phyloP scores from a whole-genome alignment of 768 basidiomycete genomes.

The Boletus subparvulus region DNA sequence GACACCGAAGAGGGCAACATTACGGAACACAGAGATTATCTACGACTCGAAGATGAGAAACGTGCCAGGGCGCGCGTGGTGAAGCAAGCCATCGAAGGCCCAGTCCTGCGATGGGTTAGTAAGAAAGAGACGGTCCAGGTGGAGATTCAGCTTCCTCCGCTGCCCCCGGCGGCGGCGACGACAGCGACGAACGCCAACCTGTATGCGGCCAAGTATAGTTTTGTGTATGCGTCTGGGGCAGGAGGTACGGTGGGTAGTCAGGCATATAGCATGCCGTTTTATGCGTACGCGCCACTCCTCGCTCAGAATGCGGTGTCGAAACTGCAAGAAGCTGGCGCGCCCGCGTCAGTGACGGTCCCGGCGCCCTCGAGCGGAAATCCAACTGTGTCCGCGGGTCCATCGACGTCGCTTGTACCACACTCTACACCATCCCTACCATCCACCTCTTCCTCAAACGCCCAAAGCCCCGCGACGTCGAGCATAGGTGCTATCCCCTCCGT shows the following conservation, averaged over 20 bases:
- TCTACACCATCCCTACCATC: background rate
- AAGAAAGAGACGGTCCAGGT: slow-evolving; percentile 57
- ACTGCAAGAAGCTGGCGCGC: background rate
- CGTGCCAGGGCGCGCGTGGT: slow-evolving; percentile 62
- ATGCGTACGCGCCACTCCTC: slow-evolving; percentile 20
- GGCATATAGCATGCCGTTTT: slow-evolving; percentile 28
- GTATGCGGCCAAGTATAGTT: slow-evolving; percentile 20
- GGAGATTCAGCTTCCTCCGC: slow-evolving; percentile 20
- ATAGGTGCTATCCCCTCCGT: background rate
- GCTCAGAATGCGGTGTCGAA: slow-evolving; percentile 12
- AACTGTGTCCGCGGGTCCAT: background rate
- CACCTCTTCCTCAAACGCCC: background rate
- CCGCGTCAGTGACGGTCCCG: background rate
- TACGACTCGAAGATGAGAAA: slow-evolving; percentile 79
- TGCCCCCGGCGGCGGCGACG: slow-evolving; percentile 7
- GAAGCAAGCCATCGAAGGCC: slow-evolving; percentile 61
- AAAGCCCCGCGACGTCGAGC: background rate
- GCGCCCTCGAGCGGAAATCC: background rate
- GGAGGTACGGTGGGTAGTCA: slow-evolving; percentile 14
- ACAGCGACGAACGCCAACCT: slow-evolving; percentile 9
- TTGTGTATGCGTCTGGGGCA: slow-evolving; percentile 18
- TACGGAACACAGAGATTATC: slow-evolving; percentile 73
- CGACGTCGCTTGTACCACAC: background rate
- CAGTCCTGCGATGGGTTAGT: slow-evolving; percentile 72
- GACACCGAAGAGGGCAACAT: slow-evolving; percentile 88